A percentile compares a stretch with the other conserved stretches of the same genome.
phyloP scores from a whole-genome alignment of 2,329 filamentous ascomycete genomes.

The Colletotrichum sp. region DNA sequence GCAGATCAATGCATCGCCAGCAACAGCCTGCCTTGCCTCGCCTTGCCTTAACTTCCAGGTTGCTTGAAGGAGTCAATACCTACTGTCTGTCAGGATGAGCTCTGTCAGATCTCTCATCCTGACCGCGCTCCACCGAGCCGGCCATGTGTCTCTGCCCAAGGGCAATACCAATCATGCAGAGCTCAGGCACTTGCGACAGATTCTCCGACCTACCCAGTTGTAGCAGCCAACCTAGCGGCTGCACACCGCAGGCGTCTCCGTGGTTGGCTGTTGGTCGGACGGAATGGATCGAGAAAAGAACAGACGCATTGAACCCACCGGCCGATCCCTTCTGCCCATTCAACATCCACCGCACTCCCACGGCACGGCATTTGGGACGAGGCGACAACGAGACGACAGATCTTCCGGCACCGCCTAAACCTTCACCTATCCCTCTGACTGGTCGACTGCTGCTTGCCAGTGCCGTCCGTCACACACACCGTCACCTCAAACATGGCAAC shows the following conservation, averaged over 20 bases:
- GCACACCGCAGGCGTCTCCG: neutral
- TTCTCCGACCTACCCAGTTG: neutral
- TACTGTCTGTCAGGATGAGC: neutral
- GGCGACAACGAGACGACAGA: neutral
- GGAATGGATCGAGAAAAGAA: neutral
- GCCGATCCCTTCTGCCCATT: neutral
- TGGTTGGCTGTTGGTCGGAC: neutral
- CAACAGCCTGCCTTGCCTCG: neutral
- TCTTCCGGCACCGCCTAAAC: neutral
- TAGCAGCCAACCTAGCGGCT: neutral
- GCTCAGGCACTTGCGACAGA: constrained; percentile 7
- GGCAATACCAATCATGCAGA: neutral
- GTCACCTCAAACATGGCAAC: neutral
- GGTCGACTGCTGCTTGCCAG: neutral
- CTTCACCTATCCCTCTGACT: neutral
- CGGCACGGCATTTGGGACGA: neutral
- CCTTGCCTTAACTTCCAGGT: neutral
- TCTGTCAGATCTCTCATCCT: neutral
- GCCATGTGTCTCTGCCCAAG: constrained; percentile 18
- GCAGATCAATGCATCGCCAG: constrained; percentile 4
- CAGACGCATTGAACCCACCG: neutral
- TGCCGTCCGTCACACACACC: neutral
- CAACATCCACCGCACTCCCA: neutral
- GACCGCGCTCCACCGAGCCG: neutral
- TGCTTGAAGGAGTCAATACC: neutral